Evolutionary conservation across 2,329 filamentous ascomycete species (phyloP), one percentile per base, ranked within the genome.

Genomic region (Cladophialophora bantiana): DNA sequence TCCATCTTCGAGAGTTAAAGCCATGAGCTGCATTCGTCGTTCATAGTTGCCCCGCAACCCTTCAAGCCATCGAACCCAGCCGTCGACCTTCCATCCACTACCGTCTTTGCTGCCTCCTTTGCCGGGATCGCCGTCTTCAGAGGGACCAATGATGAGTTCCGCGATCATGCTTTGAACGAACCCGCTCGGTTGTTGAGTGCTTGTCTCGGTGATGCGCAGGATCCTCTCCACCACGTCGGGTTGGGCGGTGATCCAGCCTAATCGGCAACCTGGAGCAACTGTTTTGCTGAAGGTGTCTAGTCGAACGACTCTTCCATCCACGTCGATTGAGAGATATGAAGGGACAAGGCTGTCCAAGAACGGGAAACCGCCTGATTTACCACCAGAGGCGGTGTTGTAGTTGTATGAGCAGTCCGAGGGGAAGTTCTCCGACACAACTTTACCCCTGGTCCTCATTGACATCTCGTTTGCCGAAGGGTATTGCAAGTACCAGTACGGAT

Each of bases 221-320:
- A 95, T 81, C 6, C 91, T 88, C 77, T 96, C 92, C 55, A 93
- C 84, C 56, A 97, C 81, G 0, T 82, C 88, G 1, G 93, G 93
- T 74, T 96, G 91, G 0, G 91, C 89, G 0, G 94, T 96, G 71
- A 97, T 89, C 92, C 93, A 97, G 48, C 94, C 94, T 1, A 97
- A 82, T 35, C 94, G 89, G 75, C 92, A 96, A 1, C 94, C 94
- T 0, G 94, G 94, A 0, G 93, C 93, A 18, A 97, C 86, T 0
- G 92, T 96, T 81, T 98, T 97, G 75, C 91, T 95, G 78, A 97
- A 97, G 0, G 94, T 97, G 77, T 97, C 94, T 2, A 97, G 85
- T 55, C 94, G 90, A 65, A 97, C 85, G 50, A 97, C 94, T 40
- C 94, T 90, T 65, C 94, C 94, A 73, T 97, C 91, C 20, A 86